Evolutionary conservation across 768 basidiomycete species (phyloP).

Genomic region (Tremella mesenterica): DNA sequence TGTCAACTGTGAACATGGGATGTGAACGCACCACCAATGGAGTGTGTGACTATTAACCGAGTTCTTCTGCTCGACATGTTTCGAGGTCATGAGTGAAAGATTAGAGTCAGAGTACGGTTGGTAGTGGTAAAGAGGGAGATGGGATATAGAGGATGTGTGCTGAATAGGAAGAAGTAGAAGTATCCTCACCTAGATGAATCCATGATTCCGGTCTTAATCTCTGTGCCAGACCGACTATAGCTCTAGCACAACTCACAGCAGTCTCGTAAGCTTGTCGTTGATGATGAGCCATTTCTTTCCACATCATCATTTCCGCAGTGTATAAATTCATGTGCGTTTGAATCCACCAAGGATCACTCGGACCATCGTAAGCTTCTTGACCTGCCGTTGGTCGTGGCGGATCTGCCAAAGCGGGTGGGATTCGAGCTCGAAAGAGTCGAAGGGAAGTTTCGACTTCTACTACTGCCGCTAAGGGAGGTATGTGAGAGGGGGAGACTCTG

Average conservation of each 20-base stretch:
- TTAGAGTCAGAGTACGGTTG: too few species aligned
- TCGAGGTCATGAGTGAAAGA: too few species aligned
- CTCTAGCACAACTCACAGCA: slow-evolving; percentile 30
- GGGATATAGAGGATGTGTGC: too few species aligned
- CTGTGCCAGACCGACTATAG: slow-evolving; percentile 21
- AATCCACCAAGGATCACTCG: slow-evolving; percentile 38
- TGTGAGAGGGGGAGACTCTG: slow-evolving; percentile 9
- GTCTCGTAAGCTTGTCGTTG: slow-evolving; percentile 19
- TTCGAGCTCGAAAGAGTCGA: slow-evolving; percentile 11
- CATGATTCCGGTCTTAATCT: slow-evolving; percentile 20
- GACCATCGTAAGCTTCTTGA: slow-evolving; percentile 10
- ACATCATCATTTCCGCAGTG: slow-evolving; percentile 38
- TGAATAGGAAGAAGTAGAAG: too few species aligned
- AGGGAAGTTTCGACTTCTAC: slow-evolving; percentile 18
- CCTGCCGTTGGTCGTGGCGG: not conserved
- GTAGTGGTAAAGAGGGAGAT: too few species aligned
- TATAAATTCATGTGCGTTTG: slow-evolving; percentile 28
- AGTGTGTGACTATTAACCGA: too few species aligned
- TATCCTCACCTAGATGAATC: slow-evolving; percentile 34
- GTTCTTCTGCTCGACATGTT: too few species aligned
- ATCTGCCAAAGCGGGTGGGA: slow-evolving; percentile 11
- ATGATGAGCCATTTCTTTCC: slow-evolving; percentile 33
- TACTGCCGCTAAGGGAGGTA: slow-evolving; percentile 12
- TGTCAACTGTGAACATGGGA: not conserved
- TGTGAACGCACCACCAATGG: not conserved